Evolutionary conservation across 371 early-diverging fungal species (phyloP).

Genomic region (Mucor velutinosus): DNA sequence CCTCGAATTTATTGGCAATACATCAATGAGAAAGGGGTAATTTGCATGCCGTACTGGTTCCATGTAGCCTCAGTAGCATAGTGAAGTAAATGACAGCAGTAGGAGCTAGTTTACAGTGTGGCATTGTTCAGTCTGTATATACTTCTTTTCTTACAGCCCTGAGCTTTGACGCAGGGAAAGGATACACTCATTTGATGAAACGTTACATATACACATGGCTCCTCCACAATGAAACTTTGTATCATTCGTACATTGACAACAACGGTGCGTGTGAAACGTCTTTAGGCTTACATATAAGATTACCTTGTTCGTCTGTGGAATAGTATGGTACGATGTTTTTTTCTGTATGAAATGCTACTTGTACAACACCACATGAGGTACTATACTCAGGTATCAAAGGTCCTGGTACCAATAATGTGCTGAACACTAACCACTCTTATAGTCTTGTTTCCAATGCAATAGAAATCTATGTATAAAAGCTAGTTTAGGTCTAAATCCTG

Average conservation of each 20-base stretch:
- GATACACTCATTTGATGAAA: not conserved
- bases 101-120: not conserved
- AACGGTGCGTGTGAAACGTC: not conserved
- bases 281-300: not conserved
- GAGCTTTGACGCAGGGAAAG: not conserved
- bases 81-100: not conserved
- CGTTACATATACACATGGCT: not conserved
- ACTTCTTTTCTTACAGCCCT: not conserved
- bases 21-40: not conserved
- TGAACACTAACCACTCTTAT: not conserved
- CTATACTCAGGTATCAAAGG: not conserved
- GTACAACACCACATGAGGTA: conserved; percentile 1
- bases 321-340: not conserved
- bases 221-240: not conserved
- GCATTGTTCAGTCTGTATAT: not conserved
- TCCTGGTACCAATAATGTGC: not conserved
- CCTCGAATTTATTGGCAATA: not conserved
- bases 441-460: not conserved
- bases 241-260: not conserved
- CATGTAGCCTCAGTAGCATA: not conserved
- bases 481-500: not conserved
- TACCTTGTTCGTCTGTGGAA: not conserved
- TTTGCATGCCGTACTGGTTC: not conserved
- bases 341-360: not conserved
- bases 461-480: not conserved